Evolutionary conservation across 371 early-diverging fungal genomes (phyloP).

Genomic region (Actinomortierella ambigua): DNA sequence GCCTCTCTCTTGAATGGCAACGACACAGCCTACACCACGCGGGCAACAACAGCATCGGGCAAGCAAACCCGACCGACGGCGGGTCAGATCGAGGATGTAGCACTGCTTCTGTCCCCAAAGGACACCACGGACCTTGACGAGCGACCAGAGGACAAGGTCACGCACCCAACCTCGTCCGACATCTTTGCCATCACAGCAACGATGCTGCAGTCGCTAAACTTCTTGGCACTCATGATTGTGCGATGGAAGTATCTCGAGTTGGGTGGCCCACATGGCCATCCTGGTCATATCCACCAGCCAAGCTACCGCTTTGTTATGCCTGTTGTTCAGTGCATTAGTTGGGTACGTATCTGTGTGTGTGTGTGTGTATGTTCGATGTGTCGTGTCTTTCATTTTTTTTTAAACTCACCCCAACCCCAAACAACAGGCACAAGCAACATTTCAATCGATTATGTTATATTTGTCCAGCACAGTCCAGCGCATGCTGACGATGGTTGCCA

Average conservation of each 20-base stretch:
- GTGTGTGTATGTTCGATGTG: neutral
- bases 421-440: no score
- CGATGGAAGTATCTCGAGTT: conserved; percentile 40
- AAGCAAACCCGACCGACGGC: neutral
- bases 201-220: conserved; percentile 27
- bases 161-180: conserved; percentile 40
- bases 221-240: conserved; percentile 27
- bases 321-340: conserved; percentile 30
- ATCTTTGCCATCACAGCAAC: conserved; percentile 26
- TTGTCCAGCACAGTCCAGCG: no score
- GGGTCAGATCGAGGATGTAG: conserved; percentile 19
- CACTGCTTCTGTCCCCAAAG: conserved; percentile 26
- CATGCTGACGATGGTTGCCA: no score
- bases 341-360: conserved; percentile 20
- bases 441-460: no score
- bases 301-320: conserved; percentile 40
- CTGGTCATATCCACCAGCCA: conserved; percentile 40
- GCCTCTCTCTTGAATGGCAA: no score
- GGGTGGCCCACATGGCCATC: conserved; percentile 36
- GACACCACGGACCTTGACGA: conserved; percentile 29
- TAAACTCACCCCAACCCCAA: no score
- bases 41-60: no score
- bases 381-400: neutral
- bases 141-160: conserved; percentile 33
- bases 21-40: no score